A percentile compares a stretch with the other conserved stretches of the same genome.
Conservation (phyloP, 352 stramenopile species). For the Globisporangium megalacanthum region DNA sequence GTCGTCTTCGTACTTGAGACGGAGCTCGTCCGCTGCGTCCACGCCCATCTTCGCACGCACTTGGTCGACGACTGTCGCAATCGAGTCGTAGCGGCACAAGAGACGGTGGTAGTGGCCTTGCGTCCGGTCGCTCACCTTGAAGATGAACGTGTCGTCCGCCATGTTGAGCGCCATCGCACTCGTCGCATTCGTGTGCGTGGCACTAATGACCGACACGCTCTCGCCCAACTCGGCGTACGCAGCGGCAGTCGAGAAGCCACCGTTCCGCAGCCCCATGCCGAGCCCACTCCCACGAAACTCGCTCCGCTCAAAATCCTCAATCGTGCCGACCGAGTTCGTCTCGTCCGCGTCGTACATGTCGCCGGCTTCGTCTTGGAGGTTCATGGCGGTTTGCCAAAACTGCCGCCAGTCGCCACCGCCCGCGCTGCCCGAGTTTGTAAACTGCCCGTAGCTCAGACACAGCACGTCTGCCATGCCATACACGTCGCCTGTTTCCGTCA, state of each 20-base stretch:
- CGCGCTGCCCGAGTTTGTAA: constrained; percentile 67
- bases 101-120: constrained; percentile 84
- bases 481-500: constrained; percentile 71
- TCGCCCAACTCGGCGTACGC: constrained; percentile 82
- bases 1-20: constrained; percentile 86
- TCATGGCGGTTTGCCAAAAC: constrained; percentile 87
- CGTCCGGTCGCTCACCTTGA: constrained; percentile 82
- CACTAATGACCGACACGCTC: constrained; percentile 83
- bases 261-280: constrained; percentile 13
- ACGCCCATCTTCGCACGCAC: constrained; percentile 81
- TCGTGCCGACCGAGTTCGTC: constrained; percentile 76
- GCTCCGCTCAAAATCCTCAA: constrained; percentile 86
- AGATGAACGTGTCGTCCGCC: constrained; percentile 76
- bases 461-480: constrained; percentile 86
- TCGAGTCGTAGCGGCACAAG: constrained; percentile 70
- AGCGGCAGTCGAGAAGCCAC: constrained; percentile 43
- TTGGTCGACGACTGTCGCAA: constrained; percentile 66
- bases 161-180: constrained; percentile 67
- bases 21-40: constrained; percentile 45
- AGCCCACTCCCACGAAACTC: constrained; percentile 53
- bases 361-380: constrained; percentile 77
- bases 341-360: constrained; percentile 77
- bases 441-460: constrained; percentile 85
- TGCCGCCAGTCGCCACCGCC: constrained; percentile 80
- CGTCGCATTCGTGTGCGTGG: constrained; percentile 64